phyloP scores from a whole-genome alignment of 345 rosid species.

The Noccaea bulbosa region DNA sequence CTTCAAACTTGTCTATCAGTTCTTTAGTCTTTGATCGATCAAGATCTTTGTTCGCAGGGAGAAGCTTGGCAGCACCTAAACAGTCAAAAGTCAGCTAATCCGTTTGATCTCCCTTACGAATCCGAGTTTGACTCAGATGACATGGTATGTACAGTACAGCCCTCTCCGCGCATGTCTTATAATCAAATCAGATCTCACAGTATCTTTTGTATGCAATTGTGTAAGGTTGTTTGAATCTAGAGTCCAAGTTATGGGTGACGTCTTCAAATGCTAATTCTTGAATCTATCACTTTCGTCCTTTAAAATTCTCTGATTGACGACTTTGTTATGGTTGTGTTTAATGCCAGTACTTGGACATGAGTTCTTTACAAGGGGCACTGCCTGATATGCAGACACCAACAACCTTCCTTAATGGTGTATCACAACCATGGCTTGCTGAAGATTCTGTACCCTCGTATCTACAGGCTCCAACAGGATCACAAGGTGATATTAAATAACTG shows the following conservation, averaged over 20 bases:
- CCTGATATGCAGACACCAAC: conserved; percentile 62
- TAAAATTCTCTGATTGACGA: conserved; percentile 3
- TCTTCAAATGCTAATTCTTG: no score
- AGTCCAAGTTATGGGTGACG: background rate
- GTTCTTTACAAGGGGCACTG: conserved; percentile 68
- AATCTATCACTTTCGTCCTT: conserved; percentile 26
- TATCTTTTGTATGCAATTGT: conserved; percentile 15
- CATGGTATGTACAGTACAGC: conserved; percentile 62
- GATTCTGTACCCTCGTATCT: conserved; percentile 37
- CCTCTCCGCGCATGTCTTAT: conserved; percentile 1
- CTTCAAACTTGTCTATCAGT: conserved; percentile 15
- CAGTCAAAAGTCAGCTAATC: conserved; percentile 70
- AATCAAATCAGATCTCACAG: conserved; percentile 9
- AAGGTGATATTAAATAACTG: conserved; percentile 52
- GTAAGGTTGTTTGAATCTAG: conserved; percentile 18
- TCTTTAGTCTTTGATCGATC: conserved; percentile 15
- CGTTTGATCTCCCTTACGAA: conserved; percentile 91
- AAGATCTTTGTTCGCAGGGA: conserved; percentile 49
- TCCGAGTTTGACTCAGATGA: conserved; percentile 58
- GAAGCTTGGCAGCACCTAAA: conserved; percentile 47
- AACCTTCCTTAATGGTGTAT: conserved; percentile 52
- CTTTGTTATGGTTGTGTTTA: conserved; percentile 28
- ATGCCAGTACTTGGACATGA: conserved; percentile 82
- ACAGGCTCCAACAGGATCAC: conserved; percentile 54
- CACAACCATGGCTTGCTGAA: conserved; percentile 62